Percentiles rank a stretch among this genome's conserved stretches.
Conservation (phyloP, 1,284 basidiomycete species). For the Fomitopsis betulina region DNA sequence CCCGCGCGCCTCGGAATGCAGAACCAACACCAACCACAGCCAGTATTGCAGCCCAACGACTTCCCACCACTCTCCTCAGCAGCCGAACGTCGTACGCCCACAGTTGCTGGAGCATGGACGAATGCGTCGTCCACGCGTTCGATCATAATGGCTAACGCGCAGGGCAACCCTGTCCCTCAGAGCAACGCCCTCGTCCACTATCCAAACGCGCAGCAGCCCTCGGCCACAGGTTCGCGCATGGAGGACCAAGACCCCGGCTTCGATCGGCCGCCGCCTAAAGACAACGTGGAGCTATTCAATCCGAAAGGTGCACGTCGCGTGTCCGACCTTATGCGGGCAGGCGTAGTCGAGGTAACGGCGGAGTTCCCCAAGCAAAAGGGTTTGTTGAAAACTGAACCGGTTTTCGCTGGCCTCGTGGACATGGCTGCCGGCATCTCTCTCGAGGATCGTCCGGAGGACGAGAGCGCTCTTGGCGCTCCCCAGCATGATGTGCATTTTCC, state of each 20-base stretch:
- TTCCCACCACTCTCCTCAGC: conserved; percentile 63
- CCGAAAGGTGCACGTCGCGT: conserved; percentile 34
- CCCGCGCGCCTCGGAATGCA: conserved; percentile 33
- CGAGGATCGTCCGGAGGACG: conserved; percentile 4
- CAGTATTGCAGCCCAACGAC: conserved; percentile 54
- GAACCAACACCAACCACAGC: conserved; percentile 33
- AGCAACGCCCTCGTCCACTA: conserved; percentile 36
- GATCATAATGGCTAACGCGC: conserved; percentile 40
- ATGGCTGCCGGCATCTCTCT: conserved; percentile 16
- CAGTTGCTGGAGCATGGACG: conserved; percentile 63
- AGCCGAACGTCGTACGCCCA: conserved; percentile 45
- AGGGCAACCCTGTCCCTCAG: conserved; percentile 17
- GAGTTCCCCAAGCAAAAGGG: conserved; percentile 2
- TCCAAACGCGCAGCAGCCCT: conserved; percentile 20
- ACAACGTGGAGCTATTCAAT: conserved; percentile 49
- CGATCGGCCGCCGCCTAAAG: conserved; percentile 46
- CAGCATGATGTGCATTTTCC: not conserved
- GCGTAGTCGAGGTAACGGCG: conserved; percentile 1
- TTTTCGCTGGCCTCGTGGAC: conserved; percentile 14
- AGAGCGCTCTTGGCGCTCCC: not conserved
- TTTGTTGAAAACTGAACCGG: conserved; percentile 5
- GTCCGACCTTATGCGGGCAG: not conserved
- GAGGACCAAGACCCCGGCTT: conserved; percentile 49
- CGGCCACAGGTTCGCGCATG: conserved; percentile 22
- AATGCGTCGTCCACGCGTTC: conserved; percentile 49